phyloP scores from a whole-genome alignment of 345 rosid species.

The Brassica nigra region DNA sequence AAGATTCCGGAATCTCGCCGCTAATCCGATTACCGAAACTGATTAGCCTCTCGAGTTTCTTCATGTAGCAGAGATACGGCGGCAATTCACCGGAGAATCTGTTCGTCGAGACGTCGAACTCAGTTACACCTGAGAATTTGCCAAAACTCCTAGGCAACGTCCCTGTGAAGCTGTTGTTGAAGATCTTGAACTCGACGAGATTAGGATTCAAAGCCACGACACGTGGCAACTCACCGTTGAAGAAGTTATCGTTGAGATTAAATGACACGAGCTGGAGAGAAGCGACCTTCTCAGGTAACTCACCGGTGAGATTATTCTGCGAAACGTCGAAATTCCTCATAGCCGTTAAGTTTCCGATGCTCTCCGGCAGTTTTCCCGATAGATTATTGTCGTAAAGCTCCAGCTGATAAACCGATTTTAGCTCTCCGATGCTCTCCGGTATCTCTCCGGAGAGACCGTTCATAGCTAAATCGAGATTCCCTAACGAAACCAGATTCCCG shows the following conservation, averaged over 20 bases:
- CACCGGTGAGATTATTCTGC: constrained; percentile 63
- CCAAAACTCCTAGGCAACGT: constrained; percentile 60
- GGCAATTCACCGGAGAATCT: constrained; percentile 60
- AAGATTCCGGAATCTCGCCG: constrained; percentile 55
- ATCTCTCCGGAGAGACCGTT: constrained; percentile 59
- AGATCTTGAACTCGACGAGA: constrained; percentile 54
- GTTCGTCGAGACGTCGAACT: constrained; percentile 74
- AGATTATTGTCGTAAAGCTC: constrained; percentile 54
- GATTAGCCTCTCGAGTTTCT: constrained; percentile 45
- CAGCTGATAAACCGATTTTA: constrained; percentile 45
- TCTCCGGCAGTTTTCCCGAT: constrained; percentile 56
- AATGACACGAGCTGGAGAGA: constrained; percentile 46
- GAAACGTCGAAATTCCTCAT: constrained; percentile 59
- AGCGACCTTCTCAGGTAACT: constrained; percentile 52
- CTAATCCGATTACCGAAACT: constrained; percentile 54
- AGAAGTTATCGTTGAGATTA: constrained; percentile 60
- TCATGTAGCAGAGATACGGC: constrained; percentile 51
- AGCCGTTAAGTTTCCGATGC: constrained; percentile 49
- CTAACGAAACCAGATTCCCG: constrained; percentile 45
- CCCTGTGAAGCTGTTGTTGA: constrained; percentile 76
- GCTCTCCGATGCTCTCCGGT: constrained; percentile 48
- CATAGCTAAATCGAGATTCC: constrained; percentile 49
- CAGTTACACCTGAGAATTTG: constrained; percentile 44
- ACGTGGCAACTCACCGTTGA: constrained; percentile 59
- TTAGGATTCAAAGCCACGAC: constrained; percentile 53